Percentiles rank a stretch among this genome's conserved stretches.
phyloP scores from a whole-genome alignment of 768 basidiomycete genomes.

The Lentinula raphanica region DNA sequence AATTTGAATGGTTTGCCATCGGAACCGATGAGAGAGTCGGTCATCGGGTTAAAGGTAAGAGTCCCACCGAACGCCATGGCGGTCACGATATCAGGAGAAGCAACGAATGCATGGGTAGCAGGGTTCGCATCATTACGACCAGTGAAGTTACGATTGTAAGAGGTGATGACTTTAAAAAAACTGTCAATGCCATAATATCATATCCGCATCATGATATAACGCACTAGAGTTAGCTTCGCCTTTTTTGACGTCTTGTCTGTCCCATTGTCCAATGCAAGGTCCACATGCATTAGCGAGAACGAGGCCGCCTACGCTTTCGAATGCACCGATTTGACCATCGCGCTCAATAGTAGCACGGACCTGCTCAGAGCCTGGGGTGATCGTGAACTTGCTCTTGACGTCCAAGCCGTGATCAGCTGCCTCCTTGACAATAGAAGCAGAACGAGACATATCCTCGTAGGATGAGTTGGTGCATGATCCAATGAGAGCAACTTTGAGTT shows the following conservation, averaged over 20 bases:
- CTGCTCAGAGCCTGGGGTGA: constrained; percentile 98
- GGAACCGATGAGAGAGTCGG: constrained; percentile 78
- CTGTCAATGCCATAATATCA: no score
- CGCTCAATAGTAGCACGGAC: constrained; percentile 96
- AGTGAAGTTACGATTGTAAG: constrained; percentile 99
- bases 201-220: no score
- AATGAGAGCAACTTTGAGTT: constrained; percentile 95
- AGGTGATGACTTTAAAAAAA: constrained; percentile 77
- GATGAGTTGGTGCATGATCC: constrained; percentile 99
- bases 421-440: constrained; percentile 88
- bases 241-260: constrained; percentile 93
- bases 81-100: constrained; percentile 92
- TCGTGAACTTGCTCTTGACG: constrained; percentile 92
- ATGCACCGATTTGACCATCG: constrained; percentile 86
- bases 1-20: constrained; percentile 99
- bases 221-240: constrained; percentile 92
- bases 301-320: constrained; percentile 85
- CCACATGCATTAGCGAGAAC: constrained; percentile 99
- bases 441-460: constrained; percentile 99
- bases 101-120: constrained; percentile 94
- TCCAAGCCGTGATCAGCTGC: constrained; percentile 83
- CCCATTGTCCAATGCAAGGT: constrained; percentile 99
- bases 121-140: constrained; percentile 99
- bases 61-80: constrained; percentile 93
- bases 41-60: constrained; percentile 95